Conservation (phyloP, 306 rosid genomes). For the Cucurbita pepo region DNA sequence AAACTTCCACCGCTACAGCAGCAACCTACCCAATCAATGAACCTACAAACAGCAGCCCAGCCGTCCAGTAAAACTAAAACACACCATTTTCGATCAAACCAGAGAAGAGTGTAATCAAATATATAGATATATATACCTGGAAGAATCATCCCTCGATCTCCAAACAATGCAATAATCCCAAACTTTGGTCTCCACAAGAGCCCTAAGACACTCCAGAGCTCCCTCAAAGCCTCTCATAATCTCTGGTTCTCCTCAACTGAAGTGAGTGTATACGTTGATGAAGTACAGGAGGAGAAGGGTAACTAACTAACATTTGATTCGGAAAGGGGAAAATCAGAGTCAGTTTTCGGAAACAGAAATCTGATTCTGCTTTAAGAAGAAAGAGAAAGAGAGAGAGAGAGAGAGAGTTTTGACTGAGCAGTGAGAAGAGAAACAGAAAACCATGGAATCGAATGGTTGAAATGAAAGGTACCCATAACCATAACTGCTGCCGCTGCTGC, state of each 20-base stretch:
- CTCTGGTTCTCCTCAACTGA: background rate
- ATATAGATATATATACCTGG: constrained; percentile 11
- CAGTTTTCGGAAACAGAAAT: constrained; percentile 2
- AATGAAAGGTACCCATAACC: constrained; percentile 5
- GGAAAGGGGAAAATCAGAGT: background rate
- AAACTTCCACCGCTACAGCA: constrained; percentile 45
- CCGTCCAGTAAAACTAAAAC: background rate
- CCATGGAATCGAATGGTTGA: background rate
- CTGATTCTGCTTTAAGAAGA: background rate
- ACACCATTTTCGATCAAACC: background rate
- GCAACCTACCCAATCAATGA: constrained; percentile 64
- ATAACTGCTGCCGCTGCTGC: background rate
- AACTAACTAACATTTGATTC: background rate
- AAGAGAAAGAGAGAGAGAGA: background rate
- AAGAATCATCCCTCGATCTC: constrained; percentile 64
- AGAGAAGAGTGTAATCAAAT: too few species aligned
- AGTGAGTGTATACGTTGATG: background rate
- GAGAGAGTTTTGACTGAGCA: background rate
- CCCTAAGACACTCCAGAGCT: constrained; percentile 38
- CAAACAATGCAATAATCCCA: constrained; percentile 68
- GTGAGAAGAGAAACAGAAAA: background rate
- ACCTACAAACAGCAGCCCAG: constrained; percentile 18
- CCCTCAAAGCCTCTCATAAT: constrained; percentile 13
- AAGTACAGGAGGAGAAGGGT: background rate
- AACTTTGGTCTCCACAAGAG: constrained; percentile 28